A percentile compares a stretch with the other conserved stretches of the same genome.
phyloP scores from a whole-genome alignment of 2,329 filamentous ascomycete genomes.

The Colletotrichum cuscutae region DNA sequence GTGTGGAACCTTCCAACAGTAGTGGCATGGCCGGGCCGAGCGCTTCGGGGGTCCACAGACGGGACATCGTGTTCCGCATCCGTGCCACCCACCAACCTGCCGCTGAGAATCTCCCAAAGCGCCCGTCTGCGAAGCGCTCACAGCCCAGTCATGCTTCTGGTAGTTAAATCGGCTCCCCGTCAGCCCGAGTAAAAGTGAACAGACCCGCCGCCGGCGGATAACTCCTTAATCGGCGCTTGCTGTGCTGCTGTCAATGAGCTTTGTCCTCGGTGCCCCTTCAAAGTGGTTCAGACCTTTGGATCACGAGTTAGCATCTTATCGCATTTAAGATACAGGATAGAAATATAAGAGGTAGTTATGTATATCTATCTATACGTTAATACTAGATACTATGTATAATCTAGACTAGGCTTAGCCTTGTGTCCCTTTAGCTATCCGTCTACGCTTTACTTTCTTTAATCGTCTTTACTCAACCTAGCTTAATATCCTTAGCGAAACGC shows the following conservation, averaged over 20 bases:
- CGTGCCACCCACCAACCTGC: no score
- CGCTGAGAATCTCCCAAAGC: no score
- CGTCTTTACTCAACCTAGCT: background rate
- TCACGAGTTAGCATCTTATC: background rate
- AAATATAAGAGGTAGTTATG: background rate
- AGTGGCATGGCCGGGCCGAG: background rate
- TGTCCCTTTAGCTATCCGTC: constrained; percentile 2
- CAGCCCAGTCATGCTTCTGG: background rate
- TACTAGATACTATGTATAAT: background rate
- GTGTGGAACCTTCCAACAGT: background rate
- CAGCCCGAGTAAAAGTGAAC: background rate
- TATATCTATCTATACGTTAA: background rate
- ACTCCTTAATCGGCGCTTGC: background rate
- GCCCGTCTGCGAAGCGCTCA: background rate
- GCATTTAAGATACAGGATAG: background rate
- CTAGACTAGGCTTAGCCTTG: background rate
- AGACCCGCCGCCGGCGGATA: background rate
- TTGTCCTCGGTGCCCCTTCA: background rate
- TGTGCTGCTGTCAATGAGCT: background rate
- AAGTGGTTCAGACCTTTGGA: background rate
- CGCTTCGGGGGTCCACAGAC: background rate
- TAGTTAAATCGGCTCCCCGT: background rate
- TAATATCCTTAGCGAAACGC: background rate
- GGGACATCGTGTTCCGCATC: background rate
- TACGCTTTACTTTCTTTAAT: background rate